Conservation (phyloP, 2,329 filamentous ascomycete species). For the Ophiostoma piceae region DNA sequence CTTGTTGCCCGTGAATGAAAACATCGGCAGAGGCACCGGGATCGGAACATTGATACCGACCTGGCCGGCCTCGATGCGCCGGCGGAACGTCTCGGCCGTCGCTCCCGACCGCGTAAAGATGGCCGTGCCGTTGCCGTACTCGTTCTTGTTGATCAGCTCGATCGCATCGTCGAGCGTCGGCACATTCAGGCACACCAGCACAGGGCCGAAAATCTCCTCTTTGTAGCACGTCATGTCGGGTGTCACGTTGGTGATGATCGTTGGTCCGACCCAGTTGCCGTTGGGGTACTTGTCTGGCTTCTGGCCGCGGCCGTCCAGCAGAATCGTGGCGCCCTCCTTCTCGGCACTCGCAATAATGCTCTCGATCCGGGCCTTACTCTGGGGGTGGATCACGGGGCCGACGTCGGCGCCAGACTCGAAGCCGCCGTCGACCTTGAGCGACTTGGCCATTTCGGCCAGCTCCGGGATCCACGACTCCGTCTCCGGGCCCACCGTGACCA, state of each 20-base stretch:
- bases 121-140: constrained; percentile 80
- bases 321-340: constrained; percentile 72
- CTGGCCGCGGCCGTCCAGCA: constrained; percentile 74
- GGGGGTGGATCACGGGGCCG: constrained; percentile 73
- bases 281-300: constrained; percentile 74
- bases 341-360: constrained; percentile 69
- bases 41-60: constrained; percentile 83
- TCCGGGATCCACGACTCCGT: constrained; percentile 78
- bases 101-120: constrained; percentile 77
- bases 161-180: constrained; percentile 75
- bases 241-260: constrained; percentile 76
- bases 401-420: constrained; percentile 77
- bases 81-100: constrained; percentile 72
- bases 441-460: constrained; percentile 68
- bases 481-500: constrained; percentile 72
- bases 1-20: constrained; percentile 74
- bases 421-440: constrained; percentile 69
- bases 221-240: constrained; percentile 77
- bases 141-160: constrained; percentile 75
- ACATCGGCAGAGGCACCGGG: constrained; percentile 65
- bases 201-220: constrained; percentile 81
- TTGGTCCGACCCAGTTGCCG: constrained; percentile 80
- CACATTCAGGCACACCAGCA: constrained; percentile 74
- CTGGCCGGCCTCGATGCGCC: constrained; percentile 77
- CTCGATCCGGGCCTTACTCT: constrained; percentile 76